A percentile compares a stretch with the other conserved stretches of the same genome.
phyloP scores from a whole-genome alignment of 176 grass and related monocot genomes.

The Zea luxurians region DNA sequence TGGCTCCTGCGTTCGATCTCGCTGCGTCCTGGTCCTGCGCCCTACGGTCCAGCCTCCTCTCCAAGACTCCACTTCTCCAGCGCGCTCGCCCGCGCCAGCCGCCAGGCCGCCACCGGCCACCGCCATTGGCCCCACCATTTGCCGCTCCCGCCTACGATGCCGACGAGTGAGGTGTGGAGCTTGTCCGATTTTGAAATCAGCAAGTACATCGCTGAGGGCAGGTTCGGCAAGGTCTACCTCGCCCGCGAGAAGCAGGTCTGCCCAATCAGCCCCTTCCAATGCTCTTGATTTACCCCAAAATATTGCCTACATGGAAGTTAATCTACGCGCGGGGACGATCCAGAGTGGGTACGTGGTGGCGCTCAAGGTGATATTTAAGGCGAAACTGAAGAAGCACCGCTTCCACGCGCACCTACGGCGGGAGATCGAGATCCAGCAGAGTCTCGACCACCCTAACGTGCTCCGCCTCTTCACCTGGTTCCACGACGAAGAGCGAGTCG shows the following conservation, averaged over 20 bases:
- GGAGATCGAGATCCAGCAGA: constrained; percentile 90
- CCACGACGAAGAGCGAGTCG: constrained; percentile 70
- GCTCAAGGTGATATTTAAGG: constrained; percentile 81
- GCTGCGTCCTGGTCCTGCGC: too few species aligned
- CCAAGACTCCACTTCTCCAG: too few species aligned
- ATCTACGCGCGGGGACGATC: neutral
- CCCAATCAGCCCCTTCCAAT: neutral
- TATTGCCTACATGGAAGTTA: neutral
- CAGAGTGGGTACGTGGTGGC: constrained; percentile 94
- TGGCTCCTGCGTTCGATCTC: too few species aligned
- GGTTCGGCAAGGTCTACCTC: constrained; percentile 93
- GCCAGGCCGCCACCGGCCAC: too few species aligned
- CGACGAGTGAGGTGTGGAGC: constrained; percentile 57
- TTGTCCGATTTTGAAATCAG: constrained; percentile 76
- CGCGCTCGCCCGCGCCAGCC: too few species aligned
- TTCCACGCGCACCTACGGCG: constrained; percentile 69
- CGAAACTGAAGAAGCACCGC: constrained; percentile 85
- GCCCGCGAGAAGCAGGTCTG: constrained; percentile 76
- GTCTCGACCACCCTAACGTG: constrained; percentile 87
- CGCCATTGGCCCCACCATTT: neutral
- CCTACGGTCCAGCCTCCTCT: too few species aligned
- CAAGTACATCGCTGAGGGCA: constrained; percentile 81
- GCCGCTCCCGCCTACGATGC: constrained; percentile 4
- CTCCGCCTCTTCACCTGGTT: constrained; percentile 95
- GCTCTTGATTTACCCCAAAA: neutral